These are phyloP conservation scores for Tetrahymena thermophila DNA, from an alignment of 73 alveolate species.

Conservation along the genomic window DNA sequence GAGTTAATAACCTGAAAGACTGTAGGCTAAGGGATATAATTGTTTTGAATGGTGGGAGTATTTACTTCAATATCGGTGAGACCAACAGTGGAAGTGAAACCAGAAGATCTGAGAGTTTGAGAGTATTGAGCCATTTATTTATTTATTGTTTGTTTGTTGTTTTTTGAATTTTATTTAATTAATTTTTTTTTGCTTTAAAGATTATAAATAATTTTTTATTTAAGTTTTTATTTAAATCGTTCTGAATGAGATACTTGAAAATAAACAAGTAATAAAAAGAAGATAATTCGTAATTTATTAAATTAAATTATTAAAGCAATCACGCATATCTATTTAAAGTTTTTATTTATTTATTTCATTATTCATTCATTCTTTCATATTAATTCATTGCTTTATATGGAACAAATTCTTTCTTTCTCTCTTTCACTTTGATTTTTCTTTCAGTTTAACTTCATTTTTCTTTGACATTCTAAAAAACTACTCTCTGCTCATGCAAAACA, in stretches of 20 bases:
- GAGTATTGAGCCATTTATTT: background rate
- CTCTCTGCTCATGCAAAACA: background rate
- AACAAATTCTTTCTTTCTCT: background rate
- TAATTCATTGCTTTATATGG: background rate
- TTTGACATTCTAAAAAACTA: background rate
- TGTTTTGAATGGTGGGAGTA: background rate
- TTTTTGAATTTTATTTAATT: background rate
- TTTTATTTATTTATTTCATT: background rate
- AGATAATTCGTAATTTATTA: background rate
- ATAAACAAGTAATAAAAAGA: background rate
- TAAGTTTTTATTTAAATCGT: background rate
- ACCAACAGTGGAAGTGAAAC: conserved; percentile 2
- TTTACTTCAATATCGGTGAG: background rate
- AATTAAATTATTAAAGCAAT: background rate
- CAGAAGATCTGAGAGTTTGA: background rate
- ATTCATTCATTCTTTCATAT: background rate
- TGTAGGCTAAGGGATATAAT: background rate
- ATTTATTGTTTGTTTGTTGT: background rate
- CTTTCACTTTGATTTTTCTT: background rate
- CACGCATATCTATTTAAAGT: background rate
- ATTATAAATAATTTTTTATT: background rate
- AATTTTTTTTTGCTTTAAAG: background rate
- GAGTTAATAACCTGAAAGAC: background rate
- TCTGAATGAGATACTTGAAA: background rate
- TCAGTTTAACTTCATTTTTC: background rate